Evolutionary conservation across 768 basidiomycete species (phyloP).

Genomic region (Amanita thiersii): DNA sequence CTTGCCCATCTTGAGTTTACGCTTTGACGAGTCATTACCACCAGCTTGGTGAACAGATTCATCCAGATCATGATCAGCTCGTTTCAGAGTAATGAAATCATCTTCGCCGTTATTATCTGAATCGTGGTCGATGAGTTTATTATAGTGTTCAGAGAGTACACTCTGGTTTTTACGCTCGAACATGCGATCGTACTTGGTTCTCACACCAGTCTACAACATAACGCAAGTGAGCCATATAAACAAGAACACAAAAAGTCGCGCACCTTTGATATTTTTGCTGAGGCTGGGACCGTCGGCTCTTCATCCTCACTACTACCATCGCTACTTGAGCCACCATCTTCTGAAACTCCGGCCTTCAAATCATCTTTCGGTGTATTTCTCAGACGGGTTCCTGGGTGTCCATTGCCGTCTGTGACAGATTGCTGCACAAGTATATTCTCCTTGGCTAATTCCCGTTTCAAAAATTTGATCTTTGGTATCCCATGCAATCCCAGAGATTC

Average conservation of each 20-base stretch:
- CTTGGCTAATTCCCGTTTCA: conserved; percentile 58
- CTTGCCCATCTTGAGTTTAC: conserved; percentile 68
- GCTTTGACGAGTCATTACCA: conserved; percentile 54
- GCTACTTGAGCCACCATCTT: conserved; percentile 11
- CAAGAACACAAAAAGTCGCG: conserved; percentile 6
- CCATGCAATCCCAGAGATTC: conserved; percentile 90
- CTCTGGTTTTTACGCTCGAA: conserved; percentile 94
- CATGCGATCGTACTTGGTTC: conserved; percentile 97
- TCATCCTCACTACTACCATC: conserved; percentile 16
- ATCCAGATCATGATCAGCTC: conserved; percentile 73
- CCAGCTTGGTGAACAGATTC: conserved; percentile 7
- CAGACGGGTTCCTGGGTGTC: too few relatives aligned
- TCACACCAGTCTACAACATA: conserved; percentile 35
- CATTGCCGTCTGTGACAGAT: conserved; percentile 23
- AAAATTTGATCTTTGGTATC: conserved; percentile 90
- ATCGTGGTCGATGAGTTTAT: conserved; percentile 73
- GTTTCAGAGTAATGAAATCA: conserved; percentile 91
- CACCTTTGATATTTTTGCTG: conserved; percentile 33
- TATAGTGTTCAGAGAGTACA: conserved; percentile 85
- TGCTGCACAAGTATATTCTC: conserved; percentile 69
- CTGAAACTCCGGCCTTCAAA: too few relatives aligned
- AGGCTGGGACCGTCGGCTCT: conserved; percentile 12
- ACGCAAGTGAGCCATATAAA: neutral
- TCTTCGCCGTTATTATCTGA: conserved; percentile 41
- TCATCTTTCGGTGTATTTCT: too few relatives aligned